Base-by-base conservation (phyloP, 2,329 filamentous ascomycete species). In the Penicillium sp. region DNA sequence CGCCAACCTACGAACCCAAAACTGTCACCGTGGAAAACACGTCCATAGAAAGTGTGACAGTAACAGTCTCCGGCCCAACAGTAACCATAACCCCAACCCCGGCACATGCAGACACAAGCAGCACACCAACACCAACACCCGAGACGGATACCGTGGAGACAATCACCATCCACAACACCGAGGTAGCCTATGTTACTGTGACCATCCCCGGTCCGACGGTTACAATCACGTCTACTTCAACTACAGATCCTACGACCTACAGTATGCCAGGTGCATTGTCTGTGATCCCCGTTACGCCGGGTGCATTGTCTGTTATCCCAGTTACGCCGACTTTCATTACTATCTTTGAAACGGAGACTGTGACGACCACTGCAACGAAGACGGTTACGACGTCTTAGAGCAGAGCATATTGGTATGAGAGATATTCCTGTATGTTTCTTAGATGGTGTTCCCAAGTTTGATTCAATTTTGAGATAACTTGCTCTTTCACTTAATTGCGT, bases 241-340 rank as follows among this genome's bases (percentile, higher is more conserved):
- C 11, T 5, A n/a, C 26, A 9, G n/a, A n/a, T n/a, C n/a, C n/a
- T n/a, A n/a, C n/a, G n/a, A n/a, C n/a, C n/a, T n/a, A n/a, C n/a
- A n/a, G n/a, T n/a, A n/a, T n/a, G n/a, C n/a, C 34, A 6, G 47
- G 40, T 24, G 32, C 39, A 13, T 35, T 49, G 20, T 45, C 47
- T 11, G 41, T 56, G n/a, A 44, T 52, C 18, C 53, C 53, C 1
- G 37, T 52, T 6, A 49, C 51, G 2, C 49, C 51, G n/a, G 47
- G 40, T 24, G 32, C 39, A 13, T 35, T 49, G 20, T 45, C 47
- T 11, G 41, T 56, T 13, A 44, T 52, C 18, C 53, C 53, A 2
- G 37, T 52, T 6, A 49, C 51, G 3, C 41, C 43, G 10, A 40
- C 22, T 3, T 41, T 48, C n/a, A 31, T 56, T 13, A 51, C 48